Evolutionary conservation across 1,284 basidiomycete species (phyloP), one percentile per base, ranked within the genome.

Genomic region (Lignosus rhinocerotis): DNA sequence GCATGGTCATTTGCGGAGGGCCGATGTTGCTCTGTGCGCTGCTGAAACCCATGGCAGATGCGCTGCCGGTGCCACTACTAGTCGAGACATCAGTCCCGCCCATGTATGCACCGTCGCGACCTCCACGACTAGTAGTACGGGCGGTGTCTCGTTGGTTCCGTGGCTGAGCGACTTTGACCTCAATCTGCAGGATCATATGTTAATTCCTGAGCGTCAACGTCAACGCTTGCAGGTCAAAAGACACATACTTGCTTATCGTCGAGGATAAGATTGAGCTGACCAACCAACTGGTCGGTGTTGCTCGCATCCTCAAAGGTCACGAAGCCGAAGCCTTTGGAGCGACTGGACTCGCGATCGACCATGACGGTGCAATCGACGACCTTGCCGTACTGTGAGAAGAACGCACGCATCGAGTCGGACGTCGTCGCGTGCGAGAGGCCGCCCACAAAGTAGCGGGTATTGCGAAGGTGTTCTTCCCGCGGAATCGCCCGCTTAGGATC

Each of bases 401-500:
- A 94, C 11, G 79, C 77, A 48, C 87, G 85, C 84, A 96, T 90
- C 7, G 86, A 84, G 41, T 94, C 92, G 9, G 88, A 86, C 0
- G 91, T 94, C 42, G 93, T 92, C 1, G 77, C 76, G 3, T 89
- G 83, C 0, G 93, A 84, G 16, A 97, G 80, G 17, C 93, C 93
- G 16, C 94, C 94, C 17, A 97, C 92, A 65, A 97, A 97, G 67
- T 95, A 90, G 58, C 92, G 89, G 59, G 89, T 89, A 46, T 90
- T 92, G 38, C 88, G 80, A 60, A 91, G 79, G 69, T 93, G 90
- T 66, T 94, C 92, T 69, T 91, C 88, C 59, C 94, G 84, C 10
- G 95, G 94, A 59, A 97, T 96, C 0, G 94, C 95, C 45, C 94
- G 88, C 74, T 97, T 97, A 6, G 94, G 94, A 69, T 97, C 94